Evolutionary conservation across 2,329 filamentous ascomycete genomes (phyloP), one percentile per base, ranked within the genome.

Genomic region (Incumbomyces lentus): DNA sequence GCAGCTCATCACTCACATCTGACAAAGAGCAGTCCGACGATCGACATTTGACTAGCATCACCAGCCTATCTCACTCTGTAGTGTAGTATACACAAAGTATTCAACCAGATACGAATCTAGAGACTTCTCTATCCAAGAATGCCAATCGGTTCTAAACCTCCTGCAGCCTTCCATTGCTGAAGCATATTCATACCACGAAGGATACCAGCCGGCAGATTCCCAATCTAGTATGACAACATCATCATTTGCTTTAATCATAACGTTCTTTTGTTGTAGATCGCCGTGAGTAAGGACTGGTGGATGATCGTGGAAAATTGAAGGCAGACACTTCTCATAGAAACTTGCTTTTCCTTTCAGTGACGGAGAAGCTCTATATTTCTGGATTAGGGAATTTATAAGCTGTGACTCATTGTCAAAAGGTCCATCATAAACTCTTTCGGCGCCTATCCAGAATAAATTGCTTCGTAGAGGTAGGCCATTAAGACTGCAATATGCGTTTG

Each of bases 101-200:
- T 64, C 60, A 26, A 55, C 55, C 12, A 57, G 53, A 44, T 54
- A 65, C 7, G 57, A 57, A 35, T 60, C 55, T 42, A 66, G 35
- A 22, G 58, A 58, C 38, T 55, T 52, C 13, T 57, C 55, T 36
- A 65, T 46, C 58, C 58, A 64, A 40, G 52, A 34, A 49, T 50
- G 49, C 61, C 61, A 65, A 48, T 65, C 60, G 58, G 63, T 60
- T 40, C 58, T 52, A 59, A 61, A 66, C 49, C 50, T 40, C 38
- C 60, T 59, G 41, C 57, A 60, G 35, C 54, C 55, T 54, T 58
- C 60, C 46, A 63, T 52, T 35, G 65, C 60, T 47, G 57, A 60
- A 22, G 61, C 59, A 53, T 66, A 67, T 53, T 68, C 66, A 65
- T 62, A 68, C 52, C 67, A 67, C 16, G 46, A 58, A 18, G 63